A percentile compares a stretch with the other conserved stretches of the same genome.
Conservation (phyloP, 2,329 filamentous ascomycete species). For the Ceratocystis alfenasii region DNA sequence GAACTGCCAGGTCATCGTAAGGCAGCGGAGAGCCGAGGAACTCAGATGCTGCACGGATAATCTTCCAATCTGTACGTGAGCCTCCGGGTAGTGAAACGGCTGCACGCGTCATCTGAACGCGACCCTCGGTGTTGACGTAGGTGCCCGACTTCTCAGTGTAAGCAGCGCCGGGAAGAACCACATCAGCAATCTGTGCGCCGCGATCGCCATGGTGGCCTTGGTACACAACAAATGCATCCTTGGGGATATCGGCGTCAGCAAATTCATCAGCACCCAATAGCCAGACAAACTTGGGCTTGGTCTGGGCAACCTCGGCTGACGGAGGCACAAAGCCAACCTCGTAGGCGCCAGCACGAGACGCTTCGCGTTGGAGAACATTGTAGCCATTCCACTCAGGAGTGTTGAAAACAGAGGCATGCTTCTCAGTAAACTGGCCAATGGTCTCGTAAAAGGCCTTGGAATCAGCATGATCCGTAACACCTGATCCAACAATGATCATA, state of each 20-base stretch:
- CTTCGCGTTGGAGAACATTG: constrained; percentile 88
- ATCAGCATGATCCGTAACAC: constrained; percentile 79
- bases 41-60: constrained; percentile 82
- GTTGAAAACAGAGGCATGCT: constrained; percentile 77
- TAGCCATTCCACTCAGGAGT: constrained; percentile 93
- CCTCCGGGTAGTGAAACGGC: constrained; percentile 83
- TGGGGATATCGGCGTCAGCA: constrained; percentile 72
- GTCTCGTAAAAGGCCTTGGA: constrained; percentile 89
- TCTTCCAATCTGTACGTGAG: constrained; percentile 96
- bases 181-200: constrained; percentile 83
- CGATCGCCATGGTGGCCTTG: constrained; percentile 96
- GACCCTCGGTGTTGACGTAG: constrained; percentile 95
- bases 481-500: constrained; percentile 93
- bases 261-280: constrained; percentile 92
- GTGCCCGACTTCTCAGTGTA: constrained; percentile 96
- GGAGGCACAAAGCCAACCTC: constrained; percentile 91
- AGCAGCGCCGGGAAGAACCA: constrained; percentile 84
- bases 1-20: constrained; percentile 81
- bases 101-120: constrained; percentile 83
- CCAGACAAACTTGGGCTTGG: constrained; percentile 90
- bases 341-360: constrained; percentile 84
- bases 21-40: constrained; percentile 78
- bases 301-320: constrained; percentile 67
- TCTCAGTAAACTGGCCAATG: constrained; percentile 81
- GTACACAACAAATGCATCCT: constrained; percentile 93